Evolutionary conservation across 1,284 basidiomycete species (phyloP).

Genomic region (Ustilago trichophora): DNA sequence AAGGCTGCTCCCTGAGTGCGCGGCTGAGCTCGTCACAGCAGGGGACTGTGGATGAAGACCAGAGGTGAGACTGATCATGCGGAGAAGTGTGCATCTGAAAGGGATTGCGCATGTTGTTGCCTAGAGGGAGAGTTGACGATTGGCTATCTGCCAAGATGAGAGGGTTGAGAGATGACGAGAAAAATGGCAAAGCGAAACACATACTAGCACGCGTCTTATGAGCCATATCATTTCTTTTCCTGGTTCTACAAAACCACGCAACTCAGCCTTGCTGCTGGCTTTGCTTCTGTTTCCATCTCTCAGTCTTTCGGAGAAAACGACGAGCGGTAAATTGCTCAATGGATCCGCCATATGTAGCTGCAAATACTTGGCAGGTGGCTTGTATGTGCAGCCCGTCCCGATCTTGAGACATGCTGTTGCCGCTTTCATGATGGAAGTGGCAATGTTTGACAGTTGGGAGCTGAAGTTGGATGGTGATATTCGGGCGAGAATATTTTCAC

Average conservation of each 20-base stretch:
- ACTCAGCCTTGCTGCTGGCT: background rate
- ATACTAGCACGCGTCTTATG: conserved; percentile 15
- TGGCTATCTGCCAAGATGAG: background rate
- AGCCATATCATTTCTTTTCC: conserved; percentile 39
- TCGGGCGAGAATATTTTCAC: too few species aligned
- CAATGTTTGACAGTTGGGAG: conserved; percentile 11
- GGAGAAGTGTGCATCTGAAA: background rate
- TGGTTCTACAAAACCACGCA: background rate
- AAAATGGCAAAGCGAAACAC: background rate
- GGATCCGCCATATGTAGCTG: background rate
- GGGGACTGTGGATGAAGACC: too few species aligned
- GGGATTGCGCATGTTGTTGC: background rate
- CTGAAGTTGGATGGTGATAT: background rate
- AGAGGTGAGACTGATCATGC: background rate
- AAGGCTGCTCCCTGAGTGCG: too few species aligned
- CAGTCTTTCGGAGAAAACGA: background rate
- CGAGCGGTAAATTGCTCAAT: background rate
- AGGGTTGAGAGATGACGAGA: background rate
- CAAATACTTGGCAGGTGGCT: background rate
- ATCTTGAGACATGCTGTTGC: conserved; percentile 1
- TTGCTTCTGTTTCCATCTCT: background rate
- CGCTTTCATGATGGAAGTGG: background rate
- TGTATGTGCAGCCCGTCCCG: background rate
- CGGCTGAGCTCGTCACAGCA: too few species aligned
- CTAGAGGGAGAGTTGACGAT: background rate